Base-by-base conservation (phyloP, 1,139 yeast species). In the Lodderomyces orthopsilosis region DNA sequence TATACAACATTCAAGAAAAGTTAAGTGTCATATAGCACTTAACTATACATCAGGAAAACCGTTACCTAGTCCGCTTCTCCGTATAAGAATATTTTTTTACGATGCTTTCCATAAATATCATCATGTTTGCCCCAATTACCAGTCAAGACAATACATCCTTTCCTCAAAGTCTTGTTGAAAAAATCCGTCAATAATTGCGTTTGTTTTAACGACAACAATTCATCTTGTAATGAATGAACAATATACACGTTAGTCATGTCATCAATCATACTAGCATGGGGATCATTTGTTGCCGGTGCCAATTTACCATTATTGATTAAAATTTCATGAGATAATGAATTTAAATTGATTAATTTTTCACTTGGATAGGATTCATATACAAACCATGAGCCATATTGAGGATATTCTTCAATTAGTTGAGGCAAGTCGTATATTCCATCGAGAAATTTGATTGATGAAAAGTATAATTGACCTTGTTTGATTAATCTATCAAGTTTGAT, bases 361-460 rank as follows among this genome's bases (percentile, higher is more conserved):
- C 55, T 47, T 0, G 45, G 50, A 49, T 68, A 70, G 0, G 77
- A 76, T 37, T 62, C 61, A 14, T 58, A 45, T 1, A 72, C 65
- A 51, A 73, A 71, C 15, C n/a, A 41, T 1, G 49, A 41, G 4
- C 42, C 38, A 45, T 72, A 73, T 4, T 48, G 53, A 0, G 68
- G 68, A 48, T 73, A 73, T 46, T 72, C 77, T 4, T 51, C 47
- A 6, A 71, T 23, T 24, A 72, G 54, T 10, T 57, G 57, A 8
- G 50, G 52, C 8, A 63, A 54, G 50, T 70, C 66, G 49, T 56
- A 72, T 18, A 73, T 71, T 0, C 77, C 77, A 50, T 73, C 78
- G 1, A 72, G 45, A 30, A 68, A 59, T 35, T 33, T 41, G 13
- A 45, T 18, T 13, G 33, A 19, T n/a, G 34, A 18, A 21, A 45